Conservation (phyloP, 768 basidiomycete genomes). For the Artomyces pyxidatus region DNA sequence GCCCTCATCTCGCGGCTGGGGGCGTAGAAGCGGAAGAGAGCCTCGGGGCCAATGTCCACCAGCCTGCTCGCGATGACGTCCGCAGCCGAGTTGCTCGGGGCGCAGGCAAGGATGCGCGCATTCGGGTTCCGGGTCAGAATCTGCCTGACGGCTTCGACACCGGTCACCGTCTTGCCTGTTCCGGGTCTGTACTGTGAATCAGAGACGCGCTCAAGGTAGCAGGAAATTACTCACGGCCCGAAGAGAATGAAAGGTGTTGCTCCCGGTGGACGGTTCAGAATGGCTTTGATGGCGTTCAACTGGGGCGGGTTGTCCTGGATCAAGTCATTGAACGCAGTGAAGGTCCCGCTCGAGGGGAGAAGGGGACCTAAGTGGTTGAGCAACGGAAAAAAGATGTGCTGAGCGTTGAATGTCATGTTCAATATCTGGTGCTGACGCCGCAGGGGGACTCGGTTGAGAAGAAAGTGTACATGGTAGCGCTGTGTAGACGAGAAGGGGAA, state of each 20-base stretch:
- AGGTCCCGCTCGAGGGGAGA: conserved; percentile 17
- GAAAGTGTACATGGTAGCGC: conserved; percentile 47
- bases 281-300: conserved; percentile 41
- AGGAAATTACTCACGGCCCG: conserved; percentile 44
- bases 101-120: conserved; percentile 50
- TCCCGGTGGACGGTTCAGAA: conserved; percentile 36
- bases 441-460: conserved; percentile 43
- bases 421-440: conserved; percentile 51
- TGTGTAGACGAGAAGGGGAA: conserved; percentile 30
- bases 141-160: conserved; percentile 56
- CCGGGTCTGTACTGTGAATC: conserved; percentile 37
- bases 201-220: neutral
- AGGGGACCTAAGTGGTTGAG: conserved; percentile 1
- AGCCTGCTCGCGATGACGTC: conserved; percentile 46
- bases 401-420: conserved; percentile 24
- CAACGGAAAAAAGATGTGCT: conserved; percentile 41
- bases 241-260: conserved; percentile 47
- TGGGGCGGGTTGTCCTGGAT: conserved; percentile 40
- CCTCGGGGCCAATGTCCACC: conserved; percentile 21
- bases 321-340: conserved; percentile 16
- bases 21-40: conserved; percentile 53
- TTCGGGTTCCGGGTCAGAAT: conserved; percentile 33
- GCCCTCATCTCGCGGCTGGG: conserved; percentile 35
- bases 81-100: conserved; percentile 62
- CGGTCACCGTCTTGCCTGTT: conserved; percentile 61